These are phyloP conservation scores for Telopea speciosissima DNA, from an alignment of 177 flowering plant species.

Conservation along the genomic window DNA sequence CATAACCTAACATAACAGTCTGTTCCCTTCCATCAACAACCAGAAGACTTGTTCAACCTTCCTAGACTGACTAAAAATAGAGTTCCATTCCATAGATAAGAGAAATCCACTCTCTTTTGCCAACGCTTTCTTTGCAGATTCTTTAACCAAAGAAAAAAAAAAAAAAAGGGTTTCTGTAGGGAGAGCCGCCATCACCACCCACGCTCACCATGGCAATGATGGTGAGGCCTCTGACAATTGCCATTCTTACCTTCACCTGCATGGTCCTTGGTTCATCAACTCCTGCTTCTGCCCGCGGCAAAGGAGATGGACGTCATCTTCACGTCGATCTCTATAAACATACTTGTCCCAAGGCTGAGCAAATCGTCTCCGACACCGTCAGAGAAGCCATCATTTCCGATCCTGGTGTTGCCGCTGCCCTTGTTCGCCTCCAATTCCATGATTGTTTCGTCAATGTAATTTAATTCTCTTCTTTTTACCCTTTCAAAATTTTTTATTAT, in stretches of 20 bases:
- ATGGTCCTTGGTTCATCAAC: not conserved
- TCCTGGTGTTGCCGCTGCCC: conserved; percentile 13
- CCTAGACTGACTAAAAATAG: too few species aligned
- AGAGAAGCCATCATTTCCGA: not conserved
- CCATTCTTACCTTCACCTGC: not conserved
- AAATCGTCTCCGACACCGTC: conserved; percentile 7
- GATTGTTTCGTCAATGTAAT: conserved; percentile 37
- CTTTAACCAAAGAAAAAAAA: too few species aligned
- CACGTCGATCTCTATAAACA: conserved; percentile 15
- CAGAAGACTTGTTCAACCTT: too few species aligned
- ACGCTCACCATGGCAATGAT: conserved; percentile 1
- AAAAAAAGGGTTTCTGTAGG: too few species aligned
- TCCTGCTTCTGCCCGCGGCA: not conserved
- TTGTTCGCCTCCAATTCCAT: conserved; percentile 31
- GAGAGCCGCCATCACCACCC: not conserved
- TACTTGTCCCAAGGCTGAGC: conserved; percentile 27
- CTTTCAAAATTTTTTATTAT: too few species aligned
- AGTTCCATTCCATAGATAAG: too few species aligned
- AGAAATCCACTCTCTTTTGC: too few species aligned
- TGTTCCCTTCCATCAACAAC: too few species aligned
- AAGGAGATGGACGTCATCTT: not conserved
- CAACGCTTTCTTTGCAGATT: too few species aligned
- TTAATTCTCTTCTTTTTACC: too few species aligned
- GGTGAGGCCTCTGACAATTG: not conserved
- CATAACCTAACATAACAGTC: too few species aligned